Evolutionary conservation across 768 basidiomycete genomes (phyloP), one percentile per base, ranked within the genome.

Genomic region (Hysterangium stoloniferum): DNA sequence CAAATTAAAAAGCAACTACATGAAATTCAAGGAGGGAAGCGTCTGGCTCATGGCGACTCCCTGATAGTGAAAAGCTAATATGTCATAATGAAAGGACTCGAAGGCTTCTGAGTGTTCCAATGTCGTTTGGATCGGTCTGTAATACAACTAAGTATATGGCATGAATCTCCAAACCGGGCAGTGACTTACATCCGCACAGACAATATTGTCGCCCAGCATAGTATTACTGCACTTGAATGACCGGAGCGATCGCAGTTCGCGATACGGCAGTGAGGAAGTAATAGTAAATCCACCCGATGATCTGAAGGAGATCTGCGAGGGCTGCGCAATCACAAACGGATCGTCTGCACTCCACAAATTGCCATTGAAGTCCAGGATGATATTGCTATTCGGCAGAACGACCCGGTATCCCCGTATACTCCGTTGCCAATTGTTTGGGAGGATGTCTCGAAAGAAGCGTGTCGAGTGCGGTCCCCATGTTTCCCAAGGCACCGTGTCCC

Each of bases 291-390:
- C 41, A 28, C 19, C 22, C 17, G 49, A 20, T 6, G 4, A 29
- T n/a, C 35, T 29, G 6, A 43, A 27, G 25, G 32, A 2, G 17
- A 51, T 43, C n/a, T 29, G 37, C 12, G 49, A 51, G 3, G 49
- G n/a, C 22, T 51, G 49, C 15, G 38, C 22, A 4, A 51, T 35
- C 24, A 51, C 37, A 7, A n/a, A 25, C 19, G 25, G 17, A 28
- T 41, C 38, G 13, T 20, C 29, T 42, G 4, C 41, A n/a, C 22
- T 29, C 38, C 40, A 41, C 19, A 51, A 20, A 42, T 51, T 20
- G 49, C 27, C 31, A 31, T 51, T 51, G 19, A 51, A 51, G 31
- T 51, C 49, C n/a, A 51, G 40, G 7, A 51, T 40, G 25, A 22
- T 42, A 40, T 42, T 42, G n/a, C 27, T 28, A 13, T 32, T 24